A percentile compares a stretch with the other conserved stretches of the same genome.
phyloP scores from a whole-genome alignment of 73 alveolate species.

The Symbiodinium pilosum region DNA sequence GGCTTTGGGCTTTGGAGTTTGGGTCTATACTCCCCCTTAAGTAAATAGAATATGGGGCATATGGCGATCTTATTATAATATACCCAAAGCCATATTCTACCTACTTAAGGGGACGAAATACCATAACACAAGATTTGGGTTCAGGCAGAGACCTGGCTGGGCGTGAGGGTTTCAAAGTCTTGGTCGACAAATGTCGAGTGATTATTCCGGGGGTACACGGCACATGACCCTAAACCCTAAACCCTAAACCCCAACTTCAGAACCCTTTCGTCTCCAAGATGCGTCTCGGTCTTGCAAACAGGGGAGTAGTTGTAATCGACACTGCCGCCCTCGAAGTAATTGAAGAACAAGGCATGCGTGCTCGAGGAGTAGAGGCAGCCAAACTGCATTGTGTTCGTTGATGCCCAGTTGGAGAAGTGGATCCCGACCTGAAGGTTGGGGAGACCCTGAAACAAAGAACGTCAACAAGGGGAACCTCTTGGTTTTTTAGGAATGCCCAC shows the following conservation, averaged over 20 bases:
- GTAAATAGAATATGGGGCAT: not conserved
- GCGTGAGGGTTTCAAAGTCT: no score
- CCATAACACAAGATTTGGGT: no score
- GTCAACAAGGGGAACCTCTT: not conserved
- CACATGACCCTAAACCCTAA: no score
- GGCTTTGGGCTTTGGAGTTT: not conserved
- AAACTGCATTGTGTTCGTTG: not conserved
- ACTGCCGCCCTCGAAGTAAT: slow-evolving; percentile 41
- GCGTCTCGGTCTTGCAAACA: slow-evolving; percentile 54
- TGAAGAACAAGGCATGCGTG: slow-evolving; percentile 20
- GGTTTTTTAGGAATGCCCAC: not conserved
- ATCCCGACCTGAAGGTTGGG: not conserved
- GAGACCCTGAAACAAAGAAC: not conserved
- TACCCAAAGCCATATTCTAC: no score
- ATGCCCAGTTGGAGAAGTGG: not conserved
- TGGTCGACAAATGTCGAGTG: no score
- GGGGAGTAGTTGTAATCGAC: slow-evolving; percentile 8
- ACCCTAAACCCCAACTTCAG: no score
- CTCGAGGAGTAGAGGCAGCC: slow-evolving; percentile 16
- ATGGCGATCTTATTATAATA: no score
- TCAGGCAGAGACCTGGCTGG: no score
- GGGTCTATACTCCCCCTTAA: not conserved
- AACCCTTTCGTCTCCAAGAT: not conserved
- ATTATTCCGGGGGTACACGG: no score
- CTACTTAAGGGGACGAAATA: no score